Conservation (phyloP, 768 basidiomycete species). For the Glaciozyma antarctica region DNA sequence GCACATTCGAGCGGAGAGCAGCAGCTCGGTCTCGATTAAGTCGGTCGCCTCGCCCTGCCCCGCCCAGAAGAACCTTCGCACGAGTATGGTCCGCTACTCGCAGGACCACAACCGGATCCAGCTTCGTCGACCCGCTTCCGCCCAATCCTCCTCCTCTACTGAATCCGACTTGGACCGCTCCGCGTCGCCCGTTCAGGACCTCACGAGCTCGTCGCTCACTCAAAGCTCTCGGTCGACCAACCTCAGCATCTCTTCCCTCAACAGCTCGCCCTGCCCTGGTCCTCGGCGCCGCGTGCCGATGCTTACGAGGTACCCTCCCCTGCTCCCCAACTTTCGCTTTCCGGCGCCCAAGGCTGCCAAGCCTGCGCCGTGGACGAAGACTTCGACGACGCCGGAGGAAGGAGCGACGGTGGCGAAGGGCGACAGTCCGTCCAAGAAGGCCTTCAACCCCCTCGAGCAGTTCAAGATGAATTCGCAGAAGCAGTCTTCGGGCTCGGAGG, state of each 20-base stretch:
- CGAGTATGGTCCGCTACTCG: slow-evolving; percentile 22
- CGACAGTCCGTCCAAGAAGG: neutral
- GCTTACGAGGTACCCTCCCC: slow-evolving; percentile 8
- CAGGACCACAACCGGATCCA: slow-evolving; percentile 9
- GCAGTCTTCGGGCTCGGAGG: neutral
- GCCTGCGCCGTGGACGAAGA: neutral
- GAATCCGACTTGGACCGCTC: slow-evolving; percentile 2
- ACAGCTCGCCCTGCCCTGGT: slow-evolving; percentile 22
- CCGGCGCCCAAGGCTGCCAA: neutral
- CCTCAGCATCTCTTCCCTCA: slow-evolving; percentile 17
- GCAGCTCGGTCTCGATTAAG: slow-evolving; percentile 11
- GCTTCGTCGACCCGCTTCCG: neutral
- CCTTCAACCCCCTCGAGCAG: neutral
- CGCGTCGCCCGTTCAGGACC: neutral
- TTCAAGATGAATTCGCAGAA: neutral
- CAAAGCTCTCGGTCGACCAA: slow-evolving; percentile 18
- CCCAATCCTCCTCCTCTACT: neutral
- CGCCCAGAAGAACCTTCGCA: neutral
- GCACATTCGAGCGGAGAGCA: slow-evolving; percentile 12
- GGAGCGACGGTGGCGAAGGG: neutral
- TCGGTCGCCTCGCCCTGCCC: slow-evolving; percentile 14
- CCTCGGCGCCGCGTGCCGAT: slow-evolving; percentile 17
- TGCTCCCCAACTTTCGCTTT: slow-evolving; percentile 17
- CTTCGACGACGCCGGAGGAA: neutral
- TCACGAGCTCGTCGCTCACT: slow-evolving; percentile 3